Percentiles rank a stretch among this genome's conserved stretches.
These are phyloP conservation scores for Sporothrix protearum DNA, from an alignment of 2,329 filamentous ascomycete genomes.

Conservation along the genomic window DNA sequence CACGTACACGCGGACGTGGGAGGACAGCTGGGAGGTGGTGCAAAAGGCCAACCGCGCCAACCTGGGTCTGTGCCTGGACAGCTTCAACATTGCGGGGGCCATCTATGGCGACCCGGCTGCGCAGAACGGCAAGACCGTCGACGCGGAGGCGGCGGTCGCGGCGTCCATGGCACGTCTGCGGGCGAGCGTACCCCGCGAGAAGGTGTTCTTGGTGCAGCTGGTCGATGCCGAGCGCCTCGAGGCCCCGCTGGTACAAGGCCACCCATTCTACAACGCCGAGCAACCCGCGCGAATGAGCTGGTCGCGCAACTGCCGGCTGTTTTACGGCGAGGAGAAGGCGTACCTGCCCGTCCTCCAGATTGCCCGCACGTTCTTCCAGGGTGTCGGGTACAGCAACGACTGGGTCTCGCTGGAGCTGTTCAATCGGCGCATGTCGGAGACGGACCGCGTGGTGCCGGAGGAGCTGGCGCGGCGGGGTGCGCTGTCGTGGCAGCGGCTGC, in stretches of 20 bases:
- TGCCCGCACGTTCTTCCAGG: constrained; percentile 50
- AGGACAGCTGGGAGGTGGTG: constrained; percentile 54
- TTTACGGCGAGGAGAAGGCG: constrained; percentile 54
- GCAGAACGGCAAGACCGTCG: constrained; percentile 40
- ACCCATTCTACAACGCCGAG: constrained; percentile 50
- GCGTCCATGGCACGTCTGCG: constrained; percentile 44
- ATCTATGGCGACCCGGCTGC: constrained; percentile 56
- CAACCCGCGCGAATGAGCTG: constrained; percentile 61
- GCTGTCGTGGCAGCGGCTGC: constrained; percentile 46
- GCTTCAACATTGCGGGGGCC: constrained; percentile 58
- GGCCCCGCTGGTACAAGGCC: constrained; percentile 47
- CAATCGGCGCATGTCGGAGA: constrained; percentile 49
- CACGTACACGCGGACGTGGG: constrained; percentile 58
- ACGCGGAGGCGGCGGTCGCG: constrained; percentile 43
- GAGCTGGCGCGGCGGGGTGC: constrained; percentile 52
- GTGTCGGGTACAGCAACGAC: constrained; percentile 52
- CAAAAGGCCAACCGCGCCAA: constrained; percentile 52
- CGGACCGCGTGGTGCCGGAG: constrained; percentile 43
- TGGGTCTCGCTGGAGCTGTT: constrained; percentile 62
- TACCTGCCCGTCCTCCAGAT: constrained; percentile 58
- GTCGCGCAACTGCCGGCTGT: constrained; percentile 59
- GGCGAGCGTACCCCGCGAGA: constrained; percentile 39
- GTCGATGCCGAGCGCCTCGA: constrained; percentile 56
- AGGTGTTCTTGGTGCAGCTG: constrained; percentile 61
- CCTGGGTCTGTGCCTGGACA: constrained; percentile 62